Percentiles rank a stretch among this genome's conserved stretches.
phyloP scores from a whole-genome alignment of 768 basidiomycete species.

The Kwoniella sp. region DNA sequence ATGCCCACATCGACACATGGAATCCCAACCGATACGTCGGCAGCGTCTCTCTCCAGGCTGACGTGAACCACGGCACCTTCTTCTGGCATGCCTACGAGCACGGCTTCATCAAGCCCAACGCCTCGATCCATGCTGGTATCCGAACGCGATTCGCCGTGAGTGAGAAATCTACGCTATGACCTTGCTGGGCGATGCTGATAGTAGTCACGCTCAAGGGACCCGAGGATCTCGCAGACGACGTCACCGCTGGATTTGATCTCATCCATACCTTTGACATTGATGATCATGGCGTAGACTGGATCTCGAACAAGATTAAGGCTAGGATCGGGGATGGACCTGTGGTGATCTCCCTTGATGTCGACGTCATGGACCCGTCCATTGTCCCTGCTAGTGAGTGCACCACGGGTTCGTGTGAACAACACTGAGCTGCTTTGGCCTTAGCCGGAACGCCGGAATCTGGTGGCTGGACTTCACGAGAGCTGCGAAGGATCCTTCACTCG shows the following conservation, averaged over 20 bases:
- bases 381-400: conserved; percentile 42
- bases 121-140: conserved; percentile 78
- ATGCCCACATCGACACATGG: conserved; percentile 79
- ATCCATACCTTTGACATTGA: conserved; percentile 80
- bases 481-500: conserved; percentile 39
- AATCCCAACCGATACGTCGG: conserved; percentile 51
- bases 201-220: too few species aligned
- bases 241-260: conserved; percentile 69
- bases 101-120: conserved; percentile 63
- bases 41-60: conserved; percentile 56
- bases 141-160: conserved; percentile 65
- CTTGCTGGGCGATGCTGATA: too few species aligned
- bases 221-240: conserved; percentile 65
- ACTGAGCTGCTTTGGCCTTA: conserved; percentile 1
- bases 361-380: conserved; percentile 42
- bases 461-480: conserved; percentile 43
- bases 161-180: conserved; percentile 33
- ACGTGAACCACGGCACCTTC: conserved; percentile 77
- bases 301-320: conserved; percentile 65
- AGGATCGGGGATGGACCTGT: conserved; percentile 71
- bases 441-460: conserved; percentile 41
- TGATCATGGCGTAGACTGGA: conserved; percentile 66
- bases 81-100: conserved; percentile 75
- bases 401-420: not conserved
- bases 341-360: conserved; percentile 56